Evolutionary conservation across 345 rosid genomes (phyloP).

Genomic region (Citrus hindsii): DNA sequence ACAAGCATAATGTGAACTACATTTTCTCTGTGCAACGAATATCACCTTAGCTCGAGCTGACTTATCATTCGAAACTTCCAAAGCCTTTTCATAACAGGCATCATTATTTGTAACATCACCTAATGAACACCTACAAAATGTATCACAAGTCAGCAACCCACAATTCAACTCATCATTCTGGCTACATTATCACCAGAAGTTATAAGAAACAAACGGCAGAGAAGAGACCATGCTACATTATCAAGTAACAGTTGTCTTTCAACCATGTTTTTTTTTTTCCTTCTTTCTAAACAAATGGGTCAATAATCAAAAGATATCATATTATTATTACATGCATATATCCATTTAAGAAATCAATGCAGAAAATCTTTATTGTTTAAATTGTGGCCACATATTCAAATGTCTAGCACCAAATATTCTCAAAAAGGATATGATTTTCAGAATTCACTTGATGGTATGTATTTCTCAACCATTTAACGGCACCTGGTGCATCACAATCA

Average conservation of each 20-base stretch:
- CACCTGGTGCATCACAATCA: neutral
- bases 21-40: constrained; percentile 1
- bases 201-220: neutral
- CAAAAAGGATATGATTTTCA: neutral
- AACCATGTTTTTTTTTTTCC: neutral
- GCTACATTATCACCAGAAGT: neutral
- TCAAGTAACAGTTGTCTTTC: neutral
- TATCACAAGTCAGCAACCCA: constrained; percentile 2
- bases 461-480: neutral
- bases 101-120: constrained; percentile 80
- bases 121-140: constrained; percentile 70
- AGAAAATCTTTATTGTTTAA: neutral
- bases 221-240: neutral
- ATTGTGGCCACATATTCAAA: neutral
- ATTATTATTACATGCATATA: neutral
- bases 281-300: neutral
- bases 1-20: constrained; percentile 5
- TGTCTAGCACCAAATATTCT: neutral
- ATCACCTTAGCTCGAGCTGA: constrained; percentile 28
- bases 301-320: neutral
- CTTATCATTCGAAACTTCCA: constrained; percentile 79
- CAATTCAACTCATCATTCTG: neutral
- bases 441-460: neutral
- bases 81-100: constrained; percentile 81
- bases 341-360: neutral